Percentiles rank a stretch among this genome's conserved stretches.
Evolutionary conservation across 169 alveolate genomes (phyloP).

Genomic region (Eimeria falciformis): DNA sequence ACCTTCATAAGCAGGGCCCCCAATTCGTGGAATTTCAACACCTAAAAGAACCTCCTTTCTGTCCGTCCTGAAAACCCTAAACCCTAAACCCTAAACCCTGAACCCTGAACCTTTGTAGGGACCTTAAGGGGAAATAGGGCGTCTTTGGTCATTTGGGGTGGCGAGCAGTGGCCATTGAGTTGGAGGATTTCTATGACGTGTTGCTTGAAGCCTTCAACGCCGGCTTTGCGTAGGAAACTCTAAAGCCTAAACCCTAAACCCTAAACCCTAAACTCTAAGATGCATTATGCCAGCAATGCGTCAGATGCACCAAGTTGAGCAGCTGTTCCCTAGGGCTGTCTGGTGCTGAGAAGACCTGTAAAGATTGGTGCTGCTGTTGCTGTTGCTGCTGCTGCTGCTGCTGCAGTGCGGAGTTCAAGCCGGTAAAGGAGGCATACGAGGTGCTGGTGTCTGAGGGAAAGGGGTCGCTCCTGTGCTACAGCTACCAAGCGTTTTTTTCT

Average conservation of each 20-base stretch:
- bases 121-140: neutral
- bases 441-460: neutral
- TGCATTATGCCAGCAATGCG: neutral
- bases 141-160: neutral
- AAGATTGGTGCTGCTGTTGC: neutral
- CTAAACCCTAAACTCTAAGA: neutral
- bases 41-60: neutral
- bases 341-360: neutral
- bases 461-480: neutral
- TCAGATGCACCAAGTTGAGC: neutral
- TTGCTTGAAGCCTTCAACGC: neutral
- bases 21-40: neutral
- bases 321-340: neutral
- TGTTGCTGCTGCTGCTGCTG: slow-evolving; percentile 8
- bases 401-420: neutral
- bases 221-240: neutral
- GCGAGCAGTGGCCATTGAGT: neutral
- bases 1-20: neutral
- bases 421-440: neutral
- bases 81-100: slow-evolving; percentile 4
- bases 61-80: neutral
- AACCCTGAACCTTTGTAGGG: no score
- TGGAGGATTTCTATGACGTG: slow-evolving; percentile 21
- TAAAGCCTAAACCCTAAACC: neutral
- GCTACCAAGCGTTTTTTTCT: neutral